phyloP scores from a whole-genome alignment of 2,329 filamentous ascomycete species.

The Trichoderma koningiopsis region DNA sequence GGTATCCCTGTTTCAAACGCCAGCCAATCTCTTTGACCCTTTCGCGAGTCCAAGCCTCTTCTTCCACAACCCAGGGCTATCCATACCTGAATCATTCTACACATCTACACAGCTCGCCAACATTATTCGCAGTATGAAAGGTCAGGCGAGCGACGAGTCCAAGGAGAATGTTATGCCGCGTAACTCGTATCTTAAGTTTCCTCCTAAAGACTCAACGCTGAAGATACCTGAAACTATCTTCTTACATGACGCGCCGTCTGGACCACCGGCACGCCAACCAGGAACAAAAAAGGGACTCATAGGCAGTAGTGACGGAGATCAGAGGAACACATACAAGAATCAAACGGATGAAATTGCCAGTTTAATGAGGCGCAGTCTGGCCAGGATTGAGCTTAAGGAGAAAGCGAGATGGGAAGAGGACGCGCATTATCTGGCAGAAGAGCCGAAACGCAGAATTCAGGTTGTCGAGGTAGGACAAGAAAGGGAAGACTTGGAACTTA shows the following conservation, averaged over 20 bases:
- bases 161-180: slow-evolving; percentile 37
- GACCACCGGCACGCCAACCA: not conserved
- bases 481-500: slow-evolving; percentile 21
- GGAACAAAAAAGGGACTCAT: not conserved
- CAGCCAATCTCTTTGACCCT: slow-evolving; percentile 57
- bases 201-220: slow-evolving; percentile 50
- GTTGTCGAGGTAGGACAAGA: slow-evolving; percentile 42
- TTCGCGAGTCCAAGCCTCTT: slow-evolving; percentile 62
- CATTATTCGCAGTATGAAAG: slow-evolving; percentile 33
- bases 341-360: slow-evolving; percentile 52
- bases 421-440: slow-evolving; percentile 37
- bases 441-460: slow-evolving; percentile 44
- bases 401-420: slow-evolving; percentile 47
- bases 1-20: slow-evolving; percentile 50
- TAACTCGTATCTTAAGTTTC: slow-evolving; percentile 51
- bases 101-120: slow-evolving; percentile 36
- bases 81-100: slow-evolving; percentile 49
- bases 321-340: slow-evolving; percentile 45
- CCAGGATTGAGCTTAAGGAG: slow-evolving; percentile 49
- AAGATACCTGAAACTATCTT: slow-evolving; percentile 54
- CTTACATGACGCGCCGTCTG: slow-evolving; percentile 46
- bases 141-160: slow-evolving; percentile 26
- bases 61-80: slow-evolving; percentile 56
- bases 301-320: not conserved
- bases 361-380: slow-evolving; percentile 53